Percentiles rank a stretch among this genome's conserved stretches.
Conservation (phyloP, 345 rosid species). For the Viola odorata region DNA sequence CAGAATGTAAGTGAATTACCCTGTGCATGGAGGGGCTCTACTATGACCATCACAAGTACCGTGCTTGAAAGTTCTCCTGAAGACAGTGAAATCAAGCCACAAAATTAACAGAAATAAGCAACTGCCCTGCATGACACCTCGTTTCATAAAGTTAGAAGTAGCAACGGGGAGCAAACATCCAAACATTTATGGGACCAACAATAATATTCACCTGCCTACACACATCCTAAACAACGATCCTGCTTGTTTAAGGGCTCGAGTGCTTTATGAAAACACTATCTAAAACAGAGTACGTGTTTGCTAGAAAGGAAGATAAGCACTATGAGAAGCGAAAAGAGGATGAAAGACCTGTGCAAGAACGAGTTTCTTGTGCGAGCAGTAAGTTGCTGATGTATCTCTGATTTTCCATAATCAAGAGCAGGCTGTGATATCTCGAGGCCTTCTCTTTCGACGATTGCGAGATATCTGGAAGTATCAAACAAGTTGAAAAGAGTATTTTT, state of each 20-base stretch:
- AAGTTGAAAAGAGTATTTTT: neutral
- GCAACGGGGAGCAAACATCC: neutral
- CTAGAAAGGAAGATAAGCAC: neutral
- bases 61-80: slow-evolving; percentile 52
- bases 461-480: slow-evolving; percentile 33
- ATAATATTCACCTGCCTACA: too few species aligned
- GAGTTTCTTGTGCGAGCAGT: slow-evolving; percentile 51
- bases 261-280: too few species aligned
- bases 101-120: neutral
- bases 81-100: slow-evolving; percentile 15
- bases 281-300: neutral
- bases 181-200: neutral
- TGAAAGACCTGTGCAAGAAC: slow-evolving; percentile 55
- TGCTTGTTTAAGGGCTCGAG: too few species aligned
- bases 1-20: slow-evolving; percentile 31
- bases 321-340: neutral
- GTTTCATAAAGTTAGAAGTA: neutral
- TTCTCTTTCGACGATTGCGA: slow-evolving; percentile 44
- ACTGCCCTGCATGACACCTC: neutral
- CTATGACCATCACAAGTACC: slow-evolving; percentile 41
- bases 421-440: slow-evolving; percentile 73
- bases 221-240: too few species aligned
- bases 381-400: slow-evolving; percentile 68
- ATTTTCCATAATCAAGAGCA: slow-evolving; percentile 46
- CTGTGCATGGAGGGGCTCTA: slow-evolving; percentile 62